These are phyloP conservation scores for Holtermannia corniformis DNA, from an alignment of 768 basidiomycete genomes.

Conservation along the genomic window DNA sequence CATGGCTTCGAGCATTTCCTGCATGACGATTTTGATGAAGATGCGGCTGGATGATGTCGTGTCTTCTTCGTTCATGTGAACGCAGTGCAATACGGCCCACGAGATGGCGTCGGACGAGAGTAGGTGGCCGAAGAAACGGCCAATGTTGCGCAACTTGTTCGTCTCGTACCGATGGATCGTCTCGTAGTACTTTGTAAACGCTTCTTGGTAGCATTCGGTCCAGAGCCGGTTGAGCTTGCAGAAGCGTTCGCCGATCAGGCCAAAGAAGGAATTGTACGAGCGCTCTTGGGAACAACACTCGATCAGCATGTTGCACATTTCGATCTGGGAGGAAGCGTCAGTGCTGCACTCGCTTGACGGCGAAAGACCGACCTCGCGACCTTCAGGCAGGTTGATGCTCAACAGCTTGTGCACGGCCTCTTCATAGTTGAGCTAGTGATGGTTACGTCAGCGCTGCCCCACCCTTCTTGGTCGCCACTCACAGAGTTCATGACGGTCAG, in stretches of 20 bases:
- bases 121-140: constrained; percentile 91
- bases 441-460: constrained; percentile 8
- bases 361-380: constrained; percentile 66
- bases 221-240: constrained; percentile 91
- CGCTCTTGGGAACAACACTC: constrained; percentile 99
- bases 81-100: constrained; percentile 71
- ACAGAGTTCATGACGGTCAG: constrained; percentile 95
- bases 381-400: constrained; percentile 82
- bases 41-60: constrained; percentile 94
- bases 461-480: constrained; percentile 13
- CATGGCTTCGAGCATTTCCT: constrained; percentile 89
- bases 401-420: constrained; percentile 98
- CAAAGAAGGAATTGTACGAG: constrained; percentile 95
- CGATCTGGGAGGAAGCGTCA: constrained; percentile 54
- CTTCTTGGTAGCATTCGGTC: constrained; percentile 78
- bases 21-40: constrained; percentile 93
- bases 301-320: constrained; percentile 95
- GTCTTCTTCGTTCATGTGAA: constrained; percentile 95
- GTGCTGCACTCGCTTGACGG: not conserved
- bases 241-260: constrained; percentile 90
- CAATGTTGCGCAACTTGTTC: constrained; percentile 93
- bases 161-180: constrained; percentile 99
- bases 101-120: constrained; percentile 76
- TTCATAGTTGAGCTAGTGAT: constrained; percentile 77
- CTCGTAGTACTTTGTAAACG: constrained; percentile 80